Base-by-base conservation (phyloP, 768 basidiomycete species). In the Rhodotorula toruloides region DNA sequence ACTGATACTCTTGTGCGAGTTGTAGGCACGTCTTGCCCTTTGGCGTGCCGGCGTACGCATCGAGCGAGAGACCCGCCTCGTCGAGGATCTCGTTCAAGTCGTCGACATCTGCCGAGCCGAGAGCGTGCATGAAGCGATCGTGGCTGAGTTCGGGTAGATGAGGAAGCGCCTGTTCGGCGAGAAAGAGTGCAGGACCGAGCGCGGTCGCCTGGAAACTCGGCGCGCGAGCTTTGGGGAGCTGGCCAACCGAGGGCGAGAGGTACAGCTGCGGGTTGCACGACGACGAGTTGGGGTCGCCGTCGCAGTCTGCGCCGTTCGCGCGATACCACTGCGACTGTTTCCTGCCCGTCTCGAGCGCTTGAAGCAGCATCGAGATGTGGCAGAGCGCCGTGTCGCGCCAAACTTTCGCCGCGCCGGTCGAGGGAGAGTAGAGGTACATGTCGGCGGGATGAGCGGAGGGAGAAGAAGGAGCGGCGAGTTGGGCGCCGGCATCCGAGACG, bases 201-300 rank as follows among this genome's bases (percentile, higher is more conserved):
- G 64, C 40, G 4, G 71, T 66, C 32, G 63, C 67, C 34, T 69
- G 67, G 58, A 72, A 72, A 11, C 54, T 58, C 9, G 71, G 71
- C 14, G 71, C 71, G 12, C 29, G 29, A 1, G 65, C 61, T 21
- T 62, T 56, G n/a, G 27, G n/a, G n/a, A n/a, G n/a, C n/a, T n/a
- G n/a, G n/a, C n/a, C n/a, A n/a, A n/a, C n/a, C n/a, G n/a, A n/a
- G n/a, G n/a, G n/a, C n/a, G n/a, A n/a, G n/a, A n/a, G n/a, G 4
- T 21, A 6, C 21, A 16, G 0, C 12, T 7, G 25, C 3, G 25
- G 44, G 46, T 21, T 52, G 53, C n/a, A 6, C 12, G 37, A 12
- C 40, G 25, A 31, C 39, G 31, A 60, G 49, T 17, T 14, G 22
- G 27, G 50, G 27, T 42, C 4, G 29, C 11, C 25, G 4, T 27